These are phyloP conservation scores for Rhytidhysteron rufulum DNA, from an alignment of 2,329 filamentous ascomycete genomes.

Conservation along the genomic window DNA sequence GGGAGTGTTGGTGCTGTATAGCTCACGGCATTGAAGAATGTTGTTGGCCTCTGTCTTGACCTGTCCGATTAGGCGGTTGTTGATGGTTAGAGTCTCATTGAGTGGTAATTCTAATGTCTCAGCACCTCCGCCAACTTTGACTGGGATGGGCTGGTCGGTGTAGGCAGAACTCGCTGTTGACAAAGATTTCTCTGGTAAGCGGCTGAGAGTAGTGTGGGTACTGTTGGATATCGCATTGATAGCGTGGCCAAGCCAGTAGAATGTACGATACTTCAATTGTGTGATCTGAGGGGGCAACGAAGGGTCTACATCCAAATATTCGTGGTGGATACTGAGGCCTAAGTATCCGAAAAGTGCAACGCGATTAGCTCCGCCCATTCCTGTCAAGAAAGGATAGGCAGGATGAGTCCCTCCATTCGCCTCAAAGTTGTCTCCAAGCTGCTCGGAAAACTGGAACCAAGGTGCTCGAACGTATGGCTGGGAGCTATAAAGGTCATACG, in stretches of 20 bases:
- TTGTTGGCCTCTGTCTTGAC: constrained; percentile 56
- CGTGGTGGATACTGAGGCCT: constrained; percentile 58
- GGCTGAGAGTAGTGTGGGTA: constrained; percentile 61
- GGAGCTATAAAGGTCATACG: constrained; percentile 61
- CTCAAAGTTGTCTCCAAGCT: constrained; percentile 58
- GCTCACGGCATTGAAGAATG: constrained; percentile 60
- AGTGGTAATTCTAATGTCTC: constrained; percentile 46
- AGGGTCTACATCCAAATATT: constrained; percentile 60
- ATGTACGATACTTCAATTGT: constrained; percentile 57
- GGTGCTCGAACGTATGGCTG: constrained; percentile 63
- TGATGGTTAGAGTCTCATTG: constrained; percentile 51
- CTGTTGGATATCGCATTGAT: constrained; percentile 59
- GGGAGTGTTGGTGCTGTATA: constrained; percentile 43
- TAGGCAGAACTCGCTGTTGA: constrained; percentile 54
- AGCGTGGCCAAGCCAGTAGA: constrained; percentile 65
- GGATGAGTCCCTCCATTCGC: constrained; percentile 64
- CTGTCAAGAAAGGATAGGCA: constrained; percentile 68
- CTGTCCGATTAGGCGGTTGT: constrained; percentile 56
- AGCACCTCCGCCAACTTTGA: constrained; percentile 50
- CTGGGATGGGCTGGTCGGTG: constrained; percentile 52
- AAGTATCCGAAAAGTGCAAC: constrained; percentile 66
- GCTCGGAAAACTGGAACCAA: constrained; percentile 69
- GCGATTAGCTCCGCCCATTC: constrained; percentile 66
- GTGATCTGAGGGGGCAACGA: constrained; percentile 63
- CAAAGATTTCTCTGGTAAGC: constrained; percentile 45